These are phyloP conservation scores for Paramecium octaurelia DNA, from an alignment of 73 alveolate genomes.

Conservation along the genomic window DNA sequence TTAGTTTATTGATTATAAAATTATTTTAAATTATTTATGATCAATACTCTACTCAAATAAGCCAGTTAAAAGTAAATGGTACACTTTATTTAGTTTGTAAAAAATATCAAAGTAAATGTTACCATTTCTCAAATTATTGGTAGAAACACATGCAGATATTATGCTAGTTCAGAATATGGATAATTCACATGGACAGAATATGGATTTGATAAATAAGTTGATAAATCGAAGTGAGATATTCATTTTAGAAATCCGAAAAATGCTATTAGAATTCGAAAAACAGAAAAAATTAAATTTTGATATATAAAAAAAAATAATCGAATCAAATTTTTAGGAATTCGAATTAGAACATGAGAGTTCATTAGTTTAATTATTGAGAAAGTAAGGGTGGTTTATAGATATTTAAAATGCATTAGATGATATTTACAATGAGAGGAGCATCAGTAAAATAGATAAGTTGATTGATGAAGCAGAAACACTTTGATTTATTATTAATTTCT, in stretches of 20 bases:
- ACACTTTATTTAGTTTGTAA: neutral
- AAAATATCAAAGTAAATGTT: neutral
- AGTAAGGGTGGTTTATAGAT: neutral
- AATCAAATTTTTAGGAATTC: neutral
- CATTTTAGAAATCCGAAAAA: neutral
- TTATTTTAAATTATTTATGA: neutral
- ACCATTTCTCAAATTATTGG: neutral
- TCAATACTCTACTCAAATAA: neutral
- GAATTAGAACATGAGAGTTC: neutral
- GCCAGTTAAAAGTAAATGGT: neutral
- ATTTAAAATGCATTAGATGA: neutral
- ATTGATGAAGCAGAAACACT: neutral
- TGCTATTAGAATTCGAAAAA: neutral
- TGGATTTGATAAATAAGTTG: neutral
- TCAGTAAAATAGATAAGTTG: neutral
- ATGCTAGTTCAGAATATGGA: neutral
- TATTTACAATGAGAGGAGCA: neutral
- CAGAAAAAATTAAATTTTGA: neutral
- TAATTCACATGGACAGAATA: neutral
- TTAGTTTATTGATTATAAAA: neutral
- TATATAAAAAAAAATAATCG: neutral
- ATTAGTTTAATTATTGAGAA: neutral
- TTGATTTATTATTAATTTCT: neutral
- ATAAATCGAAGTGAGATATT: neutral
- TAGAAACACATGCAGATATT: constrained; percentile 4